Evolutionary conservation across 306 rosid species (phyloP), one percentile per base, ranked within the genome.

Genomic region (Vachellia collinsii): DNA sequence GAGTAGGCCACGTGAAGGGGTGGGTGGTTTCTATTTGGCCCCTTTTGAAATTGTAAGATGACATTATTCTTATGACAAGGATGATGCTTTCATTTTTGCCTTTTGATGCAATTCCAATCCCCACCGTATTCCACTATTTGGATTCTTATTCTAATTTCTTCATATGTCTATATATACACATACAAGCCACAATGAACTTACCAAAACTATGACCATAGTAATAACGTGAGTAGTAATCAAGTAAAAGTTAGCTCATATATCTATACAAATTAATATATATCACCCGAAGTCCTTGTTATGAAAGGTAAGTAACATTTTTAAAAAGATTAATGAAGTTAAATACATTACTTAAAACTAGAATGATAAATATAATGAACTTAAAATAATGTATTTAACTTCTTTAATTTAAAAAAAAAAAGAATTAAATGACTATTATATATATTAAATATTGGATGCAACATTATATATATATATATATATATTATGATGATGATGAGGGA

Each of bases 1-100:
- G 63, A 80, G 62, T 41, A 51, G 63, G 79, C 38, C 83, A 80
- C 84, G 76, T 81, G 80, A 81, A 17, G 56, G 25, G 61, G 67
- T 53, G 75, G 70, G 46, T 25, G 17, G 11, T 50, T 72, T 59
- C 16, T 11, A 7, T 58, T 22, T n/a, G 78, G 69, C 53, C 14
- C 4, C 36, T 61, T 70, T 11, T 42, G 37, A 42, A 20, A 39
- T 39, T 72, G 78, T 50, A 19, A 72, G 66, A 73, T 73, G 79
- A 37, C 74, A n/a, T 47, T 19, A 53, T 41, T 67, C 23, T 42
- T n/a, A 19, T 41, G 73, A n/a, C 53, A 44, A 44, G 34, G 63
- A 20, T 13, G 63, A 1, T 56, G 34, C 29, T 29, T 56, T 29
- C 34, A 56, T 20, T 56, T 56, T 20, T 56, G 5, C 63, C 63